A percentile compares a stretch with the other conserved stretches of the same genome.
Conservation (phyloP, 345 rosid species). For the Gossypium turneri region DNA sequence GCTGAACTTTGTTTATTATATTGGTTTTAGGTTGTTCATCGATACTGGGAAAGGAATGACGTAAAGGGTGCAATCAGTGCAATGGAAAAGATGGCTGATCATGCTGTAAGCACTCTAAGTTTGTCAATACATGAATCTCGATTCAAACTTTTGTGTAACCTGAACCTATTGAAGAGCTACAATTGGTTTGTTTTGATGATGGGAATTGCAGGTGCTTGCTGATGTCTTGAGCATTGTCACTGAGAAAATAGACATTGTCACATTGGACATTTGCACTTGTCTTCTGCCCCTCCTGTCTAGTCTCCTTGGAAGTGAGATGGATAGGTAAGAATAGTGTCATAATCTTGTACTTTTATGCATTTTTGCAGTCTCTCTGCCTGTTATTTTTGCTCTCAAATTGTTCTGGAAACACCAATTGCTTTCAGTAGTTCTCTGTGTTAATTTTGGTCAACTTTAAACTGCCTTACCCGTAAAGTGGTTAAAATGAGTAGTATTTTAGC, state of each 20-base stretch:
- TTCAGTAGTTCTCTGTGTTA: not conserved
- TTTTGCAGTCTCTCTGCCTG: not conserved
- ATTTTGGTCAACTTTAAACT: not conserved
- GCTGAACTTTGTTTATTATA: slow-evolving; percentile 22
- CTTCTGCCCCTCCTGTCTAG: slow-evolving; percentile 76
- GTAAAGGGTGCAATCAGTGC: slow-evolving; percentile 67
- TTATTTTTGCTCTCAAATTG: not conserved
- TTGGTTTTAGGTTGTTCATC: slow-evolving; percentile 63
- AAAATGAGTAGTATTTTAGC: slow-evolving; percentile 1
- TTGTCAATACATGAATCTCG: not conserved
- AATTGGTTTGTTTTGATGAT: slow-evolving; percentile 11
- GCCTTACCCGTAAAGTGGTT: not conserved
- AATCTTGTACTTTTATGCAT: slow-evolving; percentile 8
- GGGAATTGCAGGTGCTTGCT: slow-evolving; percentile 61
- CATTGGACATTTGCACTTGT: slow-evolving; percentile 72
- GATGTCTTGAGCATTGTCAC: slow-evolving; percentile 65
- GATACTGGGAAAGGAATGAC: slow-evolving; percentile 90
- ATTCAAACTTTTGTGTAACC: slow-evolving; percentile 3
- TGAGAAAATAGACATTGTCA: slow-evolving; percentile 68
- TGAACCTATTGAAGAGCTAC: not conserved
- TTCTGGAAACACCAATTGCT: slow-evolving; percentile 6
- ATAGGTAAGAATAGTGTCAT: slow-evolving; percentile 49
- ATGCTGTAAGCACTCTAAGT: slow-evolving; percentile 52
- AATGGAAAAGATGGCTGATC: slow-evolving; percentile 93
- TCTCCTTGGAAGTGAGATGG: slow-evolving; percentile 83